phyloP scores from a whole-genome alignment of 75 land plant species.

The Cryptomeria japonica region DNA sequence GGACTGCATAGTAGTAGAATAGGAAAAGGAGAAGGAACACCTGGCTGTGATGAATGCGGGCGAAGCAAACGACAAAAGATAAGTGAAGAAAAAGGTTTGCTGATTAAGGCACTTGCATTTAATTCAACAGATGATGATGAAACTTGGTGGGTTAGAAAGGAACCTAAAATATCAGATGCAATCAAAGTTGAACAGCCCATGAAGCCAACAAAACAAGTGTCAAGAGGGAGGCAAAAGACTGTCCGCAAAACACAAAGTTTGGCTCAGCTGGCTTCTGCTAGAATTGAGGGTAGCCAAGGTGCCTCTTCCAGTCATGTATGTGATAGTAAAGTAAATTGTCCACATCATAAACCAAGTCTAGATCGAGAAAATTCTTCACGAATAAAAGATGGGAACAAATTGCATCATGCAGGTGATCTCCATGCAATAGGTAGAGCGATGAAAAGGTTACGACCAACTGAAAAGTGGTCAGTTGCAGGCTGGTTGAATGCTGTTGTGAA shows the following conservation, averaged over 20 bases:
- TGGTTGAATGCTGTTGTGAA: conserved; percentile 67
- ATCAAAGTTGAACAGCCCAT: conserved; percentile 65
- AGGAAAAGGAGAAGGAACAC: conserved; percentile 55
- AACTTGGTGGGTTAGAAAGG: conserved; percentile 82
- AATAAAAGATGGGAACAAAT: conserved; percentile 29
- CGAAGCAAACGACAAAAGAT: conserved; percentile 71
- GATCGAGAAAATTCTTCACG: conserved; percentile 42
- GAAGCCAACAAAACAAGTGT: conserved; percentile 66
- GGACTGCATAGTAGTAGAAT: conserved; percentile 21
- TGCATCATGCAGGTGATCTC: conserved; percentile 40
- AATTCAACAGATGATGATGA: conserved; percentile 72
- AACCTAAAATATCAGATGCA: conserved; percentile 51
- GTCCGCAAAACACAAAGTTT: conserved; percentile 87
- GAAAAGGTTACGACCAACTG: conserved; percentile 58
- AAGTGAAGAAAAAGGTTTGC: conserved; percentile 53
- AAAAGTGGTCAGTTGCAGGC: conserved; percentile 54
- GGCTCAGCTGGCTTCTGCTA: conserved; percentile 80
- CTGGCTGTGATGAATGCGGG: conserved; percentile 94
- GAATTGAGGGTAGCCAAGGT: conserved; percentile 94
- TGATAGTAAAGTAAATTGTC: conserved; percentile 75
- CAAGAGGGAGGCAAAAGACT: conserved; percentile 78
- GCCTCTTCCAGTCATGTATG: conserved; percentile 84
- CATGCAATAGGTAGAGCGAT: conserved; percentile 57
- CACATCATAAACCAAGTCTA: conserved; percentile 60
- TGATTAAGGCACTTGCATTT: conserved; percentile 28